A percentile compares a stretch with the other conserved stretches of the same genome.
Conservation (phyloP, 805 yeast species). For the Kluyveromyces aestuarii region DNA sequence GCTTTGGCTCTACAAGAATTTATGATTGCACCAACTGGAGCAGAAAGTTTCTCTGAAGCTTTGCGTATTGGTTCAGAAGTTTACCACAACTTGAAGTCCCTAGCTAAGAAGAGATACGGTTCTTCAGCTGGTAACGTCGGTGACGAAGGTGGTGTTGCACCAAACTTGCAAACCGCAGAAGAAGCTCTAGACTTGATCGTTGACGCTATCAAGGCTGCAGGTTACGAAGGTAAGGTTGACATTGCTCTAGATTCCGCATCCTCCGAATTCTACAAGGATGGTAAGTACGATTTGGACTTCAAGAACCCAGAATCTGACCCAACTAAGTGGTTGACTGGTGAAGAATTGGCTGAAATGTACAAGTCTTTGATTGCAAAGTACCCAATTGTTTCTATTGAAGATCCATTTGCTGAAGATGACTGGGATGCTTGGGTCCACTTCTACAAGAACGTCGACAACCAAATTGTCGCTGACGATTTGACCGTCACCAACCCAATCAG, state of each 20-base stretch:
- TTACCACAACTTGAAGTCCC: slow-evolving; percentile 90
- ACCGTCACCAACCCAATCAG: slow-evolving; percentile 96
- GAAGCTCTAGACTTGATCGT: slow-evolving; percentile 95
- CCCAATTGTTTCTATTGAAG: slow-evolving; percentile 98
- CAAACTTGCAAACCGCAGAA: slow-evolving; percentile 88
- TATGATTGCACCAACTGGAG: slow-evolving; percentile 96
- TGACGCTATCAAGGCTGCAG: slow-evolving; percentile 85
- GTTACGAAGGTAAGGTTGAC: slow-evolving; percentile 86
- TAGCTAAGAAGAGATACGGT: slow-evolving; percentile 93
- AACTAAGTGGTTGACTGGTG: slow-evolving; percentile 86
- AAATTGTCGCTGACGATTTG: slow-evolving; percentile 96
- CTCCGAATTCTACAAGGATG: slow-evolving; percentile 95
- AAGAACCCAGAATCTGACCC: slow-evolving; percentile 91
- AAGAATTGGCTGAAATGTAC: slow-evolving; percentile 81
- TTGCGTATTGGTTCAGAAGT: slow-evolving; percentile 96
- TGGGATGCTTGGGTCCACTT: slow-evolving; percentile 97
- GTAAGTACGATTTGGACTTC: slow-evolving; percentile 96
- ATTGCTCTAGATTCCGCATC: slow-evolving; percentile 97
- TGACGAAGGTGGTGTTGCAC: slow-evolving; percentile 99
- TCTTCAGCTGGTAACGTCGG: slow-evolving; percentile 99
- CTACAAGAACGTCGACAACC: slow-evolving; percentile 65
- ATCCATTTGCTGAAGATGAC: slow-evolving; percentile 99
- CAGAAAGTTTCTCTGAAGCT: slow-evolving; percentile 87
- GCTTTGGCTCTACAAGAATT: slow-evolving; percentile 98
- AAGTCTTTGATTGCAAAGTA: slow-evolving; percentile 69